A percentile compares a stretch with the other conserved stretches of the same genome.
These are phyloP conservation scores for Naganishia vaughanmartiniae DNA, from an alignment of 768 basidiomycete species.

Conservation along the genomic window DNA sequence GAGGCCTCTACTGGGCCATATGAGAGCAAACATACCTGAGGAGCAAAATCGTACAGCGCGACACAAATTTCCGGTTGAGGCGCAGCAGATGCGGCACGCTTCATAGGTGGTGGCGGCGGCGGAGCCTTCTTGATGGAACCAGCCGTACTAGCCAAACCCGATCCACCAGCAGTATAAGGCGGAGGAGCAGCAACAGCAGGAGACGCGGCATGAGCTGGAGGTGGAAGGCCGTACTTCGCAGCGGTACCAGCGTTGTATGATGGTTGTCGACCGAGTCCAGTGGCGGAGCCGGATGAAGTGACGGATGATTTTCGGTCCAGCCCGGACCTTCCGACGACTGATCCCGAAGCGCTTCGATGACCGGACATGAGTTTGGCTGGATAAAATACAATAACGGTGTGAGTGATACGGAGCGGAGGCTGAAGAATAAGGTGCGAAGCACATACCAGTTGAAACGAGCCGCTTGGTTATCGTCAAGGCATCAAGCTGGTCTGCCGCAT, in stretches of 20 bases:
- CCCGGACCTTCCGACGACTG: conserved; percentile 29
- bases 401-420: conserved; percentile 32
- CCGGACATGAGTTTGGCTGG: conserved; percentile 48
- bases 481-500: conserved; percentile 75
- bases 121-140: conserved; percentile 69
- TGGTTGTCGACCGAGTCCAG: conserved; percentile 55
- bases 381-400: neutral
- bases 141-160: conserved; percentile 48
- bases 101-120: conserved; percentile 87
- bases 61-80: conserved; percentile 72
- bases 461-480: conserved; percentile 77
- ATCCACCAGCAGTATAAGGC: conserved; percentile 55
- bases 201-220: conserved; percentile 38
- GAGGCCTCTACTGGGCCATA: neutral
- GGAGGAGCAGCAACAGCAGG: conserved; percentile 55
- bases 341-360: conserved; percentile 38
- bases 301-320: conserved; percentile 35
- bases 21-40: conserved; percentile 62
- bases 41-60: conserved; percentile 89
- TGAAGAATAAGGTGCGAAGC: neutral
- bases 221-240: conserved; percentile 37
- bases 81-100: conserved; percentile 75
- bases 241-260: conserved; percentile 49
- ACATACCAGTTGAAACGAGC: conserved; percentile 78
- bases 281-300: conserved; percentile 31